Percentiles rank a stretch among this genome's conserved stretches.
Evolutionary conservation across 1,284 basidiomycete genomes (phyloP).

Genomic region (Ustilago bromivora): DNA sequence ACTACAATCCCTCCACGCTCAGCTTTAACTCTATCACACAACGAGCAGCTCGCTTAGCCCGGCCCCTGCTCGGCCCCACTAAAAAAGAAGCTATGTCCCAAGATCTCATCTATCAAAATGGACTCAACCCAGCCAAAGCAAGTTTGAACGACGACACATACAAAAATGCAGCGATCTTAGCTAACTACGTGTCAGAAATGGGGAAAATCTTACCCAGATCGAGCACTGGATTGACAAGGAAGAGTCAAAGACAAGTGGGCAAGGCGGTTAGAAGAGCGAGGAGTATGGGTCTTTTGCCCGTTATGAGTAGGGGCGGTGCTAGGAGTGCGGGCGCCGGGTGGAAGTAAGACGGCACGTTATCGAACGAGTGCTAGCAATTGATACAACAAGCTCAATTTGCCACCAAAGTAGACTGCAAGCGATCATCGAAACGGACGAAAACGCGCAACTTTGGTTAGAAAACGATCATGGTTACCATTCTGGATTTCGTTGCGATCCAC

Average conservation of each 20-base stretch:
- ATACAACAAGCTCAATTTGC: too few species aligned
- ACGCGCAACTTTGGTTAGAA: not conserved
- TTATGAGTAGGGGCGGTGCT: constrained; percentile 57
- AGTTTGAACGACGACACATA: constrained; percentile 71
- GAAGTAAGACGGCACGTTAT: constrained; percentile 21
- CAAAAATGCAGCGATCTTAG: constrained; percentile 79
- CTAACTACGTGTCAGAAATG: constrained; percentile 81
- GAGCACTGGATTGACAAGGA: constrained; percentile 81
- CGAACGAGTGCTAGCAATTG: too few species aligned
- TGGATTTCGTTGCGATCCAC: not conserved
- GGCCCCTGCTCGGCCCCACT: constrained; percentile 59
- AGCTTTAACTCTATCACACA: constrained; percentile 36
- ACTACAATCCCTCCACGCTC: constrained; percentile 60
- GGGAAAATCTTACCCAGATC: constrained; percentile 83
- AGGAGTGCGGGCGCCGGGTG: constrained; percentile 43
- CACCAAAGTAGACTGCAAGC: not conserved
- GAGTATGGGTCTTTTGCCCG: constrained; percentile 88
- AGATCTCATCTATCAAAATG: constrained; percentile 74
- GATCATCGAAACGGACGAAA: too few species aligned
- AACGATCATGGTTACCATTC: not conserved
- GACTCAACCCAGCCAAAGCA: constrained; percentile 68
- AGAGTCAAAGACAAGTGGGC: constrained; percentile 82
- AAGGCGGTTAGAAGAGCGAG: constrained; percentile 91
- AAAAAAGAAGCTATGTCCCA: constrained; percentile 45
- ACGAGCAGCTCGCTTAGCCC: constrained; percentile 20